phyloP scores from a whole-genome alignment of 2,329 filamentous ascomycete species.

The Exophiala sp. region DNA sequence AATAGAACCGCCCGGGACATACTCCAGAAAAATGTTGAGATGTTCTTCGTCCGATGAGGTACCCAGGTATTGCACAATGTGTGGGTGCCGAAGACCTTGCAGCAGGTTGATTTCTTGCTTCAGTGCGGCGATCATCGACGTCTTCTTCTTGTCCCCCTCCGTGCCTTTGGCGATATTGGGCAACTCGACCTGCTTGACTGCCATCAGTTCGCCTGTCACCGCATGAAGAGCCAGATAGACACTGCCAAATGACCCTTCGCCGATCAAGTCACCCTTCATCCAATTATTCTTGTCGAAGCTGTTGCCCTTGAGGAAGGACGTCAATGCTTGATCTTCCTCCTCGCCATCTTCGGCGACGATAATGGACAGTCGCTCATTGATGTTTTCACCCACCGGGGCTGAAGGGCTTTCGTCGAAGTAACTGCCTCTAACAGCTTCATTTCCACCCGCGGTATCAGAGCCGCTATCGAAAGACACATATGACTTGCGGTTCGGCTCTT shows the following conservation, averaged over 20 bases:
- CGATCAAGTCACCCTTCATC: constrained; percentile 98
- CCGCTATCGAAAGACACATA: constrained; percentile 68
- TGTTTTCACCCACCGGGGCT: constrained; percentile 47
- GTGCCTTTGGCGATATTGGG: constrained; percentile 71
- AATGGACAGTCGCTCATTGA: constrained; percentile 67
- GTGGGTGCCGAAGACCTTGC: constrained; percentile 87
- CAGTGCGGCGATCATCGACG: constrained; percentile 94
- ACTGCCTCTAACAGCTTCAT: constrained; percentile 67
- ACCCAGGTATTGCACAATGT: constrained; percentile 97
- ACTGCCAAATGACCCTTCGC: constrained; percentile 91
- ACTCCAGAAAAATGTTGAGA: constrained; percentile 99
- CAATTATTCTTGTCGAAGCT: constrained; percentile 97
- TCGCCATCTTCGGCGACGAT: constrained; percentile 86
- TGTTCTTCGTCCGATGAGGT: constrained; percentile 86
- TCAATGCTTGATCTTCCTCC: constrained; percentile 80
- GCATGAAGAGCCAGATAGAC: constrained; percentile 94
- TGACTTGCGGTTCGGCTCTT: constrained; percentile 85
- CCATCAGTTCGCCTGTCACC: constrained; percentile 93
- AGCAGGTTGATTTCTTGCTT: constrained; percentile 94
- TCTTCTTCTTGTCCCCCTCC: constrained; percentile 83
- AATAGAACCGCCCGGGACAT: constrained; percentile 93
- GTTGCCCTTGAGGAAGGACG: constrained; percentile 83
- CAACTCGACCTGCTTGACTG: constrained; percentile 95
- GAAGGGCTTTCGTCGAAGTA: constrained; percentile 81
- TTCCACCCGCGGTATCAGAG: constrained; percentile 61